Base-by-base conservation (phyloP, 345 rosid genomes). In the Lepidium sativum region DNA sequence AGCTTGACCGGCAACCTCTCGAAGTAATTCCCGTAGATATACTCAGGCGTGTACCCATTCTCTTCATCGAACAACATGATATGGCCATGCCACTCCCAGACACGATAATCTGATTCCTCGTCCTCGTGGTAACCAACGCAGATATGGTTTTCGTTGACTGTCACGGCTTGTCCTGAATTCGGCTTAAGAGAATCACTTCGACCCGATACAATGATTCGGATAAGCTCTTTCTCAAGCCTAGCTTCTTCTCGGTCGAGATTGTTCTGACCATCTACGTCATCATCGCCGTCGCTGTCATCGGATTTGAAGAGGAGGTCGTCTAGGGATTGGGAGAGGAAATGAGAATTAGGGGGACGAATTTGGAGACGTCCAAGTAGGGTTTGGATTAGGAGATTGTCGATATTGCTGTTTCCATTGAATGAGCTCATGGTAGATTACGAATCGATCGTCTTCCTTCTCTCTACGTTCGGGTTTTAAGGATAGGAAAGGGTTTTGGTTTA, bases 21-120 rank as follows among this genome's bases (percentile, higher is more conserved):
- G 44, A 94, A 94, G 79, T 94, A 90, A 75, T 94, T 90, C 40
- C 99, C 99, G 38, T 94, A 94, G 8, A 94, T 88, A 70, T 91
- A 94, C 85, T 91, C 97, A 0, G 99, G 96, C 0, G 80, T 75
- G 13, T 82, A 91, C 33, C 95, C 99, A 43, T 85, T 75, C 62
- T 86, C 95, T 53, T 91, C 99, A 21, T 91, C 97, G 51, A 88
- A 90, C 68, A 90, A 53, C 97, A 94, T 82, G 27, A 94, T 88
- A 67, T 94, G 99, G 0, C 99, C 99, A 33, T 94, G 99, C 99
- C 99, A 94, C 81, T 94, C 99, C 99, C 99, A 94, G 5, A 90
- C 95, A 64, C 99, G 85, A 78, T 88, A 90, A 72, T 85, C 96
- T 33, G 95, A 86, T 3, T 78, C 96, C 20, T 75, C 75, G 32